phyloP scores from a whole-genome alignment of 2,329 filamentous ascomycete genomes.

The Talaromyces sp. region DNA sequence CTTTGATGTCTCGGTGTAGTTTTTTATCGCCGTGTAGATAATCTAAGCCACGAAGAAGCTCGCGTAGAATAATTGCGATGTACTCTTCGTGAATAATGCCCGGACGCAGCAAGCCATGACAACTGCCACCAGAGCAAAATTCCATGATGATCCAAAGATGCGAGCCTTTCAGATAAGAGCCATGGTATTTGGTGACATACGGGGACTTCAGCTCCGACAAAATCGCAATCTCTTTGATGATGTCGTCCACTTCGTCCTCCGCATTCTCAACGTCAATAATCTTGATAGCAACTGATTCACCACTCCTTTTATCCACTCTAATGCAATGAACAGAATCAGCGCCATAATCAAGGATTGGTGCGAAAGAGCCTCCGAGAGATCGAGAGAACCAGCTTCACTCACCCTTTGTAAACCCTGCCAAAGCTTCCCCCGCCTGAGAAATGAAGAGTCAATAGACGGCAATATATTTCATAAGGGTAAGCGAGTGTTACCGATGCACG shows the following conservation, averaged over 20 bases:
- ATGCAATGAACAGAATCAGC: constrained; percentile 11
- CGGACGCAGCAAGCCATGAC: constrained; percentile 92
- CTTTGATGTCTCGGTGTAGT: constrained; percentile 94
- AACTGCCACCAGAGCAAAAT: constrained; percentile 95
- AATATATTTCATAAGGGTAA: not conserved
- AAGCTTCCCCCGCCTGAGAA: constrained; percentile 86
- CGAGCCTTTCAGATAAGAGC: constrained; percentile 92
- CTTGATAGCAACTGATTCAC: constrained; percentile 95
- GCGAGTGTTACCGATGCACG: constrained; percentile 74
- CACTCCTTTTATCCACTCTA: constrained; percentile 89
- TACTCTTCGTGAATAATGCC: constrained; percentile 91
- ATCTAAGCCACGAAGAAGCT: constrained; percentile 84
- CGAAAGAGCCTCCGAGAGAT: not conserved
- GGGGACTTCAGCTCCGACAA: constrained; percentile 93
- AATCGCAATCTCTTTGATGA: constrained; percentile 98
- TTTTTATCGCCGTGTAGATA: constrained; percentile 97
- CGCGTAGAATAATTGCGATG: constrained; percentile 91
- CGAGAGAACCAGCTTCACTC: constrained; percentile 31
- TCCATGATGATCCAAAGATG: constrained; percentile 99
- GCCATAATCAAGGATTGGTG: not conserved
- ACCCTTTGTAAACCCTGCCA: constrained; percentile 98
- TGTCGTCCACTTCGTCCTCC: constrained; percentile 98
- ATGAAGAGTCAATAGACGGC: not conserved
- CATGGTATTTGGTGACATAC: constrained; percentile 97
- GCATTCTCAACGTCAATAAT: constrained; percentile 98